phyloP scores from a whole-genome alignment of 148 eudicot species.

The Arbutus unedo region DNA sequence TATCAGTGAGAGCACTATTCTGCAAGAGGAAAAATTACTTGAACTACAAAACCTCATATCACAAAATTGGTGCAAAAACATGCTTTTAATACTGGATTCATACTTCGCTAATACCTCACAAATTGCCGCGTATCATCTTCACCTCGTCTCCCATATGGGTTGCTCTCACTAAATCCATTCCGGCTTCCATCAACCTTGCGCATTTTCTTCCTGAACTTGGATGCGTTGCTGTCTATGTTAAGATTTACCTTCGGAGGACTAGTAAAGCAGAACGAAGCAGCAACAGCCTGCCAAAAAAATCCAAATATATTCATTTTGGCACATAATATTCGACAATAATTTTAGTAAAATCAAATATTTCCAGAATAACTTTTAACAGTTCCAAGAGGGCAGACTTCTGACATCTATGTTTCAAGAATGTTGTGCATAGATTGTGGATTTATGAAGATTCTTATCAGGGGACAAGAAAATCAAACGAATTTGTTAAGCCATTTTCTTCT shows the following conservation, averaged over 20 bases:
- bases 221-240: conserved; percentile 68
- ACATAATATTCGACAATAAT: not conserved
- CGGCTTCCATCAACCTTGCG: conserved; percentile 49
- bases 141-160: conserved; percentile 64
- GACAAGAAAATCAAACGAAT: not conserved
- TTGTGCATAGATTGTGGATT: not conserved
- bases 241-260: conserved; percentile 78
- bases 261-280: conserved; percentile 77
- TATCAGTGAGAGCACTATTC: not conserved
- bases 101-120: conserved; percentile 49
- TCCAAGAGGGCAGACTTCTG: not conserved
- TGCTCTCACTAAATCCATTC: conserved; percentile 57
- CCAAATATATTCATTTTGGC: not conserved
- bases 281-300: conserved; percentile 61
- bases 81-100: not conserved
- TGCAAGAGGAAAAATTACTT: not conserved
- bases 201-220: conserved; percentile 70
- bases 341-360: not conserved
- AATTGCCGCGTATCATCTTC: conserved; percentile 50
- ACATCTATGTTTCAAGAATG: not conserved
- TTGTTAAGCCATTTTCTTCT: not conserved
- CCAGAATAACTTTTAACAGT: not conserved
- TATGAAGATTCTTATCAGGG: not conserved
- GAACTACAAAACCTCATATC: not conserved
- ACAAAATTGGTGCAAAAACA: not conserved